Conservation (phyloP, 2,329 filamentous ascomycete species). For the Pseudodiploospora longispora region DNA sequence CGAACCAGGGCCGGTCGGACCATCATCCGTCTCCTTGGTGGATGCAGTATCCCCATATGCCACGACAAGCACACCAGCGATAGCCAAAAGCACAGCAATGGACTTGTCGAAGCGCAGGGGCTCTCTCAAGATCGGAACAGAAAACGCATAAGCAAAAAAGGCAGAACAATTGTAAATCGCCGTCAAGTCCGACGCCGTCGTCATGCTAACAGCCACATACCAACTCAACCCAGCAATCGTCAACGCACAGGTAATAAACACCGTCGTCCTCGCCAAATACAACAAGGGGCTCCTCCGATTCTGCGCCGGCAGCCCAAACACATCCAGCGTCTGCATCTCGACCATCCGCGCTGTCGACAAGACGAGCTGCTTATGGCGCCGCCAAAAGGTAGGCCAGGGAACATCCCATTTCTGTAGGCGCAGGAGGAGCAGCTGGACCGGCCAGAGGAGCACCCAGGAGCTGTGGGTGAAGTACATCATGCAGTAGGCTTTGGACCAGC, state of each 20-base stretch:
- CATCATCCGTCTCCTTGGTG: constrained; percentile 30
- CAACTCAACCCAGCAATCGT: constrained; percentile 88
- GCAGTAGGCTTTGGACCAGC: constrained; percentile 98
- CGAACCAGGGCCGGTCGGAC: constrained; percentile 30
- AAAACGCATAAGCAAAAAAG: constrained; percentile 97
- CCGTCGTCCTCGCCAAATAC: constrained; percentile 74
- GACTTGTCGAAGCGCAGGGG: constrained; percentile 78
- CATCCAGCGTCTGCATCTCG: constrained; percentile 64
- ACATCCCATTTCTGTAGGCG: constrained; percentile 69
- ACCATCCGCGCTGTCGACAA: constrained; percentile 69
- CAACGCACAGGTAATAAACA: constrained; percentile 73
- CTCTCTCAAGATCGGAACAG: constrained; percentile 80
- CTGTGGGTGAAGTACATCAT: constrained; percentile 98
- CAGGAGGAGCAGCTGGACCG: constrained; percentile 70
- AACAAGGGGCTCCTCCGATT: constrained; percentile 31
- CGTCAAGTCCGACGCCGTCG: constrained; percentile 85
- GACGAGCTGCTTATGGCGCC: constrained; percentile 45
- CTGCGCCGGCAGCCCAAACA: constrained; percentile 37
- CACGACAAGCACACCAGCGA: constrained; percentile 84
- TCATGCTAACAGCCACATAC: constrained; percentile 93
- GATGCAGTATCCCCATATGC: constrained; percentile 74
- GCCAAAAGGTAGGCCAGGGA: constrained; percentile 82
- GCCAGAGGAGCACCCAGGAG: constrained; percentile 88
- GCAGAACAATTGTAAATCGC: constrained; percentile 99
- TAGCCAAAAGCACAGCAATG: constrained; percentile 77